phyloP scores from a whole-genome alignment of 2,329 filamentous ascomycete species.

The Epichloe typhina region DNA sequence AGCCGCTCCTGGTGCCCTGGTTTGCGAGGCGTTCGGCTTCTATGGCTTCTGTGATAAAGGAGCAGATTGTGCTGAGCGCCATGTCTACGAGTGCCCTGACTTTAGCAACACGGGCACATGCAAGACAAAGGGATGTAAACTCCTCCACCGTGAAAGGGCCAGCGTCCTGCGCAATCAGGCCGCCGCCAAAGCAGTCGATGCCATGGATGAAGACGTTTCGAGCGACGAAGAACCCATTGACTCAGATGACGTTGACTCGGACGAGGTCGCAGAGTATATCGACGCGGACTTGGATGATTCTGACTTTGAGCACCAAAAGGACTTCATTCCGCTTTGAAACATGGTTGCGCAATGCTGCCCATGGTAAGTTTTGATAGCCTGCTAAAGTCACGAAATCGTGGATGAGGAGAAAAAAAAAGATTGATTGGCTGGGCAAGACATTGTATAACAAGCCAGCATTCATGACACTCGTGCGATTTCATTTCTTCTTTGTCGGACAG shows the following conservation, averaged over 20 bases:
- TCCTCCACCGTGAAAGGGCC: conserved; percentile 79
- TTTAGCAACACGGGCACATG: conserved; percentile 86
- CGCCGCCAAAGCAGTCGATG: conserved; percentile 37
- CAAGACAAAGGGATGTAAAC: conserved; percentile 66
- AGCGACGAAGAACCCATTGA: conserved; percentile 63
- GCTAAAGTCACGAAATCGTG: not conserved
- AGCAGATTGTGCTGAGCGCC: conserved; percentile 61
- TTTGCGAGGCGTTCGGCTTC: conserved; percentile 74
- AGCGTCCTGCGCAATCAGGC: conserved; percentile 60
- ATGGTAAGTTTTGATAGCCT: conserved; percentile 1
- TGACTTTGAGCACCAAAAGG: conserved; percentile 44
- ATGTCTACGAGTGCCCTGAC: conserved; percentile 88
- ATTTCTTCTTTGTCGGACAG: too few species aligned
- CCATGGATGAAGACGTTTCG: conserved; percentile 52
- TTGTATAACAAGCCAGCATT: not conserved
- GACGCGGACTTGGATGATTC: conserved; percentile 39
- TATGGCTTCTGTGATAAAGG: conserved; percentile 85
- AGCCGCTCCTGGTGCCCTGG: conserved; percentile 61
- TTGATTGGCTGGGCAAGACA: not conserved
- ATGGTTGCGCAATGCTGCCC: not conserved
- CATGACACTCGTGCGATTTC: not conserved
- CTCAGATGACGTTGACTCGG: conserved; percentile 70
- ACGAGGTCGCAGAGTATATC: conserved; percentile 55
- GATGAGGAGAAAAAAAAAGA: not conserved
- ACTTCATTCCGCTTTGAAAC: conserved; percentile 37